These are phyloP conservation scores for Chamaecyparis obtusa DNA, from an alignment of 75 land plant genomes.

Conservation along the genomic window DNA sequence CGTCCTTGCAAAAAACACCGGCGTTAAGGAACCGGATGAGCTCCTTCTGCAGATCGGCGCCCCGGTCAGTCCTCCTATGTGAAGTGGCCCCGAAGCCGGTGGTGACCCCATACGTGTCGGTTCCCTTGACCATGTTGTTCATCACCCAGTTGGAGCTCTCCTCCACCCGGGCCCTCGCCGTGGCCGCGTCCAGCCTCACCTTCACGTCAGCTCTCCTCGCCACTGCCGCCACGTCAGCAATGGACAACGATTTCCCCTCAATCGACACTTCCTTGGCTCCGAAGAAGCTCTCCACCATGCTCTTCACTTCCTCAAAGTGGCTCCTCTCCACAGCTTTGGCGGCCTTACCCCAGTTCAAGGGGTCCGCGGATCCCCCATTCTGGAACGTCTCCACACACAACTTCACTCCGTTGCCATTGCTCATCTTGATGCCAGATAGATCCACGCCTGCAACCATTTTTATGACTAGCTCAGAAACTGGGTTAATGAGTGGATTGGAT, in stretches of 20 bases:
- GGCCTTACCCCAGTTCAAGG: constrained; percentile 29
- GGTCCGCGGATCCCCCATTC: constrained; percentile 2
- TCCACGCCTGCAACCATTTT: neutral
- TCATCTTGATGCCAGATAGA: neutral
- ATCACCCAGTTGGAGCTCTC: constrained; percentile 30
- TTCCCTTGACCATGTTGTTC: constrained; percentile 11
- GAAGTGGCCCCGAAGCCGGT: constrained; percentile 28
- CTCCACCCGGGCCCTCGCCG: constrained; percentile 36
- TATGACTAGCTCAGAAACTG: no score
- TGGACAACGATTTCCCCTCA: constrained; percentile 18
- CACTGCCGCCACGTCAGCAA: constrained; percentile 22
- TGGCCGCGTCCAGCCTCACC: constrained; percentile 13
- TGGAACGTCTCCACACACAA: neutral
- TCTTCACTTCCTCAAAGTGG: constrained; percentile 31
- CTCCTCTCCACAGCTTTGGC: constrained; percentile 28
- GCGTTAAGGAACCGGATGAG: constrained; percentile 25
- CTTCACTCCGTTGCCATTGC: neutral
- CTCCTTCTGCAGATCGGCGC: constrained; percentile 21
- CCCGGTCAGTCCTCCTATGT: constrained; percentile 29
- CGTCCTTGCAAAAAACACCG: constrained; percentile 11
- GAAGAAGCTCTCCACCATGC: constrained; percentile 17
- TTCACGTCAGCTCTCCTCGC: constrained; percentile 13
- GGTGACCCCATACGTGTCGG: constrained; percentile 7
- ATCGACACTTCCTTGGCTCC: constrained; percentile 12
- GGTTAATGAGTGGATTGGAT: no score